These are phyloP conservation scores for Kwoniella dendrophila DNA, from an alignment of 768 basidiomycete genomes.

Conservation along the genomic window DNA sequence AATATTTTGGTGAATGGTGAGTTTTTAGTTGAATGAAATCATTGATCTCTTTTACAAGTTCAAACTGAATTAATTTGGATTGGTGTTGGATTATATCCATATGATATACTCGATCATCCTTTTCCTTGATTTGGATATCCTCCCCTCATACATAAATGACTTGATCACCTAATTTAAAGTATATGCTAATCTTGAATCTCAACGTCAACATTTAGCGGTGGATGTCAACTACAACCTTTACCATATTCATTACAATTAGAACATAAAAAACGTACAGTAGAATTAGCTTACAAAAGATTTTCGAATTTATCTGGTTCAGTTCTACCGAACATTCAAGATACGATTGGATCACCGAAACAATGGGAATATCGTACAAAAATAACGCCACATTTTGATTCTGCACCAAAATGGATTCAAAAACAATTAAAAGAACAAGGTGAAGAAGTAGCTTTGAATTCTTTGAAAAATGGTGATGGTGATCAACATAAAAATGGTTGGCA, in stretches of 20 bases:
- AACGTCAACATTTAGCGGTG: slow-evolving; percentile 57
- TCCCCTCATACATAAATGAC: too few species aligned
- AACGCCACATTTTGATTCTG: slow-evolving; percentile 90
- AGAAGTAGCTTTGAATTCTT: slow-evolving; percentile 28
- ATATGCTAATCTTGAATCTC: background rate
- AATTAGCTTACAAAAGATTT: slow-evolving; percentile 45
- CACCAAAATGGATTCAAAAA: slow-evolving; percentile 58
- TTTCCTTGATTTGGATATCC: too few species aligned
- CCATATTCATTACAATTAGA: slow-evolving; percentile 83
- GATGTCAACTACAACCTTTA: slow-evolving; percentile 92
- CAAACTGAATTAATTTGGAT: too few species aligned
- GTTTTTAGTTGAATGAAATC: slow-evolving; percentile 24
- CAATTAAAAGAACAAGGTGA: slow-evolving; percentile 25
- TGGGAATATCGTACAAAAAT: slow-evolving; percentile 96
- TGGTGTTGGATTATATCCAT: too few species aligned
- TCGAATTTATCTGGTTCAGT: slow-evolving; percentile 60
- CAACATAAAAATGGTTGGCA: slow-evolving; percentile 58
- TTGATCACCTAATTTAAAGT: too few species aligned
- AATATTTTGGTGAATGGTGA: slow-evolving; percentile 82
- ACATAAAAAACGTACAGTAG: slow-evolving; percentile 64
- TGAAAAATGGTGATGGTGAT: slow-evolving; percentile 11
- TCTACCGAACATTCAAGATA: slow-evolving; percentile 70
- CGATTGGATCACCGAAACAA: slow-evolving; percentile 82
- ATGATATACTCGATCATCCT: too few species aligned
- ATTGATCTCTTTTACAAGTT: too few species aligned